Evolutionary conservation across 2,329 filamentous ascomycete species (phyloP), one percentile per base, ranked within the genome.

Genomic region (Claviceps sp.): DNA sequence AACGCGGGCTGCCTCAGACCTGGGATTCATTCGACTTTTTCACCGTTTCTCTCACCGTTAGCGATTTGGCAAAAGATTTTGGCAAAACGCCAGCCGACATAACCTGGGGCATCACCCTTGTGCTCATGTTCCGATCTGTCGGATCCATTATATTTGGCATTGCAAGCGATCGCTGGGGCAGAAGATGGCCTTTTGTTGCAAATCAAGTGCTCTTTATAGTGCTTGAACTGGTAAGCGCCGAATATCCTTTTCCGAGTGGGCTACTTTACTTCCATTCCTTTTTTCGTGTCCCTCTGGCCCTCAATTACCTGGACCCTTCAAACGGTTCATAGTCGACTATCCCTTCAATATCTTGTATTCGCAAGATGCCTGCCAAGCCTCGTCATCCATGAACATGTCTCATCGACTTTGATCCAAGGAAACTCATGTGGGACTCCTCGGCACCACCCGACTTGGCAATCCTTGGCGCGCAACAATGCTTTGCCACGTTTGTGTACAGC

Each of bases 161-260:
- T 26, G 73, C 73, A 0, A 67, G 72, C 20, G 78, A 81, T 64
- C 70, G 75, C 38, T 81, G 77, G 56, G 78, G 78, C 4, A 68
- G 78, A 47, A 80, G 79, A 61, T 87, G 85, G 82, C 85, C 85
- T 1, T 88, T 89, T 70, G 75, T 89, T 14, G 62, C 85, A 54
- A 89, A 89, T 67, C 86, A 88, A 66, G 55, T 87, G 22, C 71
- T 90, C 20, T 81, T 90, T 54, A 83, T 86, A 40, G 64, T 82
- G 5, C 72, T 90, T 9, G 85, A 90, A 65, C 72, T 89, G 60
- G 84, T 83, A 61, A 67, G 72, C 64, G n/a, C 5, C 3, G 6
- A 30, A 30, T 30, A 1, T 30, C 30, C 30, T 30, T 30, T 30
- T 30, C 9, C 8, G 30, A 30, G 30, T 4, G 30, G 30, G 8